Evolutionary conservation across 225 moss, liverwort and hornwort species (phyloP), one percentile per base, ranked within the genome.

Genomic region (Ulota crispa): DNA sequence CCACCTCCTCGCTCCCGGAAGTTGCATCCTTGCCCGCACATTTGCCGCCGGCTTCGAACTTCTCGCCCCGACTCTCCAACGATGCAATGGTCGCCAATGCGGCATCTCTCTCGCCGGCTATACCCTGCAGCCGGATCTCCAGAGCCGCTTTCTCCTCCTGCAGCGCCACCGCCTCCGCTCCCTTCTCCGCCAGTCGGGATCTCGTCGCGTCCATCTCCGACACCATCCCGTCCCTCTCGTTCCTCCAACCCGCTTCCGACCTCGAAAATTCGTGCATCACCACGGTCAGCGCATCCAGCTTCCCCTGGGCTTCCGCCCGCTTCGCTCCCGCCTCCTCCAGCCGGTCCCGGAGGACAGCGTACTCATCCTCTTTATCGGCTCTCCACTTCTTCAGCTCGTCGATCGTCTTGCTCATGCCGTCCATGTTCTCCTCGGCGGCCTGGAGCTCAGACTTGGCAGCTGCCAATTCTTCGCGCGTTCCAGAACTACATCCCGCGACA

Each of bases 251-350:
- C 53, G 86, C 80, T 70, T 88, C 90, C 31, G 82, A 73, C 19
- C 64, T 37, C 2, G 84, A 88, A 56, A 90, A 88, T 36, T 82
- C 84, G 36, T 90, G 87, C 83, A 90, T 86, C 81, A 66, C 82
- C 70, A 86, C 85, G 47, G 73, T 65, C 63, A 90, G 65, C 68
- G 88, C 86, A 86, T 90, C 84, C 76, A 90, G 64, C 82, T 90
- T 88, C 43, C 73, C 84, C 70, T 90, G 90, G 60, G 87, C 78
- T 79, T 85, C 71, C 79, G 64, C 41, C 36, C 76, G 79, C 7
- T 69, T 81, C 56, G 41, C 83, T 45, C 82, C 45, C 4, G 88
- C 76, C 21, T 26, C 79, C 83, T 83, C 88, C 81, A 84, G 60
- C 2, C 70, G 81, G 63, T 74, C 70, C 72, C 77, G 57, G 10